A percentile compares a stretch with the other conserved stretches of the same genome.
phyloP scores from a whole-genome alignment of 441 rosid genomes.

The Erodium texanum region DNA sequence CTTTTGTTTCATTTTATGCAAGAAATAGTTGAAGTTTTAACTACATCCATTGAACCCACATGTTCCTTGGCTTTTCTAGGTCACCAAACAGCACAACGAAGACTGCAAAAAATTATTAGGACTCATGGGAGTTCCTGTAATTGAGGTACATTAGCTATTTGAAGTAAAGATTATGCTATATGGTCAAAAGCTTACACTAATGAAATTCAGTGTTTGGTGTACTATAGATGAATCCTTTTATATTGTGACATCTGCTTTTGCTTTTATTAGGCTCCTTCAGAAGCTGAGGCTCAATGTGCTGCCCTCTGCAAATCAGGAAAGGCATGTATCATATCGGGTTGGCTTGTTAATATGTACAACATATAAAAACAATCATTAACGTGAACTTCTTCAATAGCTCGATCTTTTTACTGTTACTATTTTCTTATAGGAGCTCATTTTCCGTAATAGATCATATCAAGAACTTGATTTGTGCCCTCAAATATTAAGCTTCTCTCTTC shows the following conservation, averaged over 20 bases:
- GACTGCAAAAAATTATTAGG: slow-evolving; percentile 81
- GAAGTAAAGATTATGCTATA: background rate
- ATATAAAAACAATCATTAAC: background rate
- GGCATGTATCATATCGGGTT: slow-evolving; percentile 32
- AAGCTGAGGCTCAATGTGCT: slow-evolving; percentile 97
- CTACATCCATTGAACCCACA: slow-evolving; percentile 9
- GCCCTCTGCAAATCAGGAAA: slow-evolving; percentile 79
- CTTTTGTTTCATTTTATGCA: background rate
- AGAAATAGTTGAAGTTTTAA: background rate
- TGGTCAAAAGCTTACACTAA: no score
- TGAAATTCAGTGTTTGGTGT: background rate
- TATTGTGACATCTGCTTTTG: slow-evolving; percentile 12
- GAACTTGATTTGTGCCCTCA: background rate
- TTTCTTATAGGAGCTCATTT: background rate
- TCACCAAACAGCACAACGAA: slow-evolving; percentile 84
- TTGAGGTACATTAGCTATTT: slow-evolving; percentile 44
- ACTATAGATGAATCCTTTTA: background rate
- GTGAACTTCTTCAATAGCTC: background rate
- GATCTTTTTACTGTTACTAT: background rate
- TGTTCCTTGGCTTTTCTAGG: slow-evolving; percentile 35
- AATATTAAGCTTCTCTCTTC: background rate
- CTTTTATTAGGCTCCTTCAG: slow-evolving; percentile 66
- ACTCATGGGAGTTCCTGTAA: slow-evolving; percentile 94
- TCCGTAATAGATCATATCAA: background rate
- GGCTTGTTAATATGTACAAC: background rate